phyloP scores from a whole-genome alignment of 2,329 filamentous ascomycete species.

The Cladophialophora exuberans region DNA sequence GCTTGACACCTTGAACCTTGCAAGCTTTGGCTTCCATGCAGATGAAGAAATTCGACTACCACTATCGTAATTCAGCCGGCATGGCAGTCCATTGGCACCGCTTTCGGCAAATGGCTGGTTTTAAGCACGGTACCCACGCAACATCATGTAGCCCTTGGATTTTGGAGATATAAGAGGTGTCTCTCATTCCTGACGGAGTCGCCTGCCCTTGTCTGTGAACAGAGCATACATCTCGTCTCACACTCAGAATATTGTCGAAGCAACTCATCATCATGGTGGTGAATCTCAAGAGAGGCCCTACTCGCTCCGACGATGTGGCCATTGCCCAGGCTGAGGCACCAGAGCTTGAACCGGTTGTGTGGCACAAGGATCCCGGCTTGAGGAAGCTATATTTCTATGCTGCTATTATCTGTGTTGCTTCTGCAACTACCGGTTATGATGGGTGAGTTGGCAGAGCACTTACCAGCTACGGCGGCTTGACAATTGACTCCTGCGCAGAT shows the following conservation, averaged over 20 bases:
- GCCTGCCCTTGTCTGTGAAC: background rate
- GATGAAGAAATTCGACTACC: background rate
- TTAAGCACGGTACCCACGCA: background rate
- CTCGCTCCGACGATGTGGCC: conserved; percentile 39
- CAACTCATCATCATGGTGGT: conserved; percentile 14
- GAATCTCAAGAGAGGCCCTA: conserved; percentile 16
- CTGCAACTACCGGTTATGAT: conserved; percentile 61
- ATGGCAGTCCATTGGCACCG: background rate
- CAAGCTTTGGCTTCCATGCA: conserved; percentile 4
- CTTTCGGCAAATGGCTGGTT: conserved; percentile 10
- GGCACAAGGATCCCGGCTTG: conserved; percentile 60
- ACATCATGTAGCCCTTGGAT: too few relatives aligned
- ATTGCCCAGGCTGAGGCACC: conserved; percentile 52
- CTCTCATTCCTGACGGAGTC: background rate
- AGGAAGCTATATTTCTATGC: conserved; percentile 59
- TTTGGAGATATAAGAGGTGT: too few relatives aligned
- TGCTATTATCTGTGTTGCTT: conserved; percentile 61
- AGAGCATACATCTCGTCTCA: background rate
- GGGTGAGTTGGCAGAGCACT: conserved; percentile 44
- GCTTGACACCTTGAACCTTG: background rate
- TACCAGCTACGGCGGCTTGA: conserved; percentile 36
- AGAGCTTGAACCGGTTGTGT: conserved; percentile 58
- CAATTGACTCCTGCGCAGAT: conserved; percentile 50
- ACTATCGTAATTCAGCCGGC: conserved; percentile 14
- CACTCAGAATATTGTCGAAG: background rate